Base-by-base conservation (phyloP, 805 yeast species). In the Priceomyces haplophilus region DNA sequence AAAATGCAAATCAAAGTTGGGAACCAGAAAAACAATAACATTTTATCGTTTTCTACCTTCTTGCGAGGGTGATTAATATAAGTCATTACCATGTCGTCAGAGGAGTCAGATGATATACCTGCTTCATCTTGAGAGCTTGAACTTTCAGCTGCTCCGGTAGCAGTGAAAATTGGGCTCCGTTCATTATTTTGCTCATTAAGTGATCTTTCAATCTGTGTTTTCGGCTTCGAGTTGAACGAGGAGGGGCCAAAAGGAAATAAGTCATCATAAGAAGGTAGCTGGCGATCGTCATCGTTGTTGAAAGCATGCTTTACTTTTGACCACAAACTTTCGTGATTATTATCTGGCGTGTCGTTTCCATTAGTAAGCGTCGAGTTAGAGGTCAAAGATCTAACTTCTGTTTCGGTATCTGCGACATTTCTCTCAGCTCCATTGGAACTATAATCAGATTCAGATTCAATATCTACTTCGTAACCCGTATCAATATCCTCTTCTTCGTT, bases 1-100 rank as follows among this genome's bases (percentile, higher is more conserved):
- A 82, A 62, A 24, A 86, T 58, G 16, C 83, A 52, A 40, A 88
- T 65, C 59, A 79, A 64, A 30, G 86, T 75, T 11, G 97, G 97
- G 44, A 89, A 65, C 97, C 97, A 90, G 75, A 90, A 89, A 60
- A 90, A 87, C 47, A 88, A 66, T 49, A 90, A 71, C 87, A 88
- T 84, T 56, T 79, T 83, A 63, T 90, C 97, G 54, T 88, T 85
- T 52, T 71, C 73, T 29, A 78, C 67, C 0, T 79, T 65, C 51
- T 75, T 76, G 19, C 78, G 54, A 4, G 75, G 72, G 43, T 62
- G 71, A 51, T 70, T 65, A 35, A 70, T 62, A 44, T 63, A 66
- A n/a, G 72, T 58, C 5, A 70, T 56, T 7, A 67, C 68, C 64
- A 70, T 56, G 44, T 71, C 76, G 43, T 71, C 76, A 0, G 72